A percentile compares a stretch with the other conserved stretches of the same genome.
Evolutionary conservation across 805 yeast genomes (phyloP).

Genomic region (Saccharomycopsis malanga): DNA sequence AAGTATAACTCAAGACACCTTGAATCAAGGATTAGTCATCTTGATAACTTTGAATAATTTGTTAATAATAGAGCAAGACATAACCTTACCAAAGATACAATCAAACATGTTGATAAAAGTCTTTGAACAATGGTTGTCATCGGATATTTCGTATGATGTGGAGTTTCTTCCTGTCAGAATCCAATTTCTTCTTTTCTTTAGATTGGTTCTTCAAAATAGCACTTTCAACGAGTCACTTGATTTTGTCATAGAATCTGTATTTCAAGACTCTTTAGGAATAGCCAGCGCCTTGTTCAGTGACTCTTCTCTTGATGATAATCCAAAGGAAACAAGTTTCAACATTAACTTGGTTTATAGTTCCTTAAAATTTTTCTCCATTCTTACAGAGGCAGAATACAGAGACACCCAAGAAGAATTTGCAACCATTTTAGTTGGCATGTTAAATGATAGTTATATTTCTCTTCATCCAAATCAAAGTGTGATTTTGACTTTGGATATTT

Average conservation of each 20-base stretch:
- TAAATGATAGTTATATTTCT: background rate
- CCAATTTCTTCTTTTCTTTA: conserved; percentile 22
- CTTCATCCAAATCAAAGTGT: conserved; percentile 2
- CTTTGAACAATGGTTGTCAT: conserved; percentile 51
- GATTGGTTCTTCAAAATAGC: background rate
- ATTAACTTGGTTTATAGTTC: conserved; percentile 3
- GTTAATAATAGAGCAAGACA: background rate
- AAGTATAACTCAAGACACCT: background rate
- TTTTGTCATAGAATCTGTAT: conserved; percentile 11
- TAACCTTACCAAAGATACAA: conserved; percentile 48
- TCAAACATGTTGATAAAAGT: conserved; percentile 45
- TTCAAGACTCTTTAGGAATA: conserved; percentile 6
- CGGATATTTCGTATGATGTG: conserved; percentile 52
- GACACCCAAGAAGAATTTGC: conserved; percentile 24
- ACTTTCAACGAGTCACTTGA: background rate
- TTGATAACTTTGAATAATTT: conserved; percentile 5
- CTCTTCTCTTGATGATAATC: background rate
- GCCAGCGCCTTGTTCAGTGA: background rate
- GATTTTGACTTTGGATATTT: conserved; percentile 5
- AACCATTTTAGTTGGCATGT: conserved; percentile 10
- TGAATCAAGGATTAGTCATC: background rate
- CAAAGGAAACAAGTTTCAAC: conserved; percentile 5
- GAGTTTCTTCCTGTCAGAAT: conserved; percentile 46
- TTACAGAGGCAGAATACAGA: background rate
- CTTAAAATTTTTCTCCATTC: conserved; percentile 6